Evolutionary conservation across 2,329 filamentous ascomycete species (phyloP).

Genomic region (Alternaria longipes): DNA sequence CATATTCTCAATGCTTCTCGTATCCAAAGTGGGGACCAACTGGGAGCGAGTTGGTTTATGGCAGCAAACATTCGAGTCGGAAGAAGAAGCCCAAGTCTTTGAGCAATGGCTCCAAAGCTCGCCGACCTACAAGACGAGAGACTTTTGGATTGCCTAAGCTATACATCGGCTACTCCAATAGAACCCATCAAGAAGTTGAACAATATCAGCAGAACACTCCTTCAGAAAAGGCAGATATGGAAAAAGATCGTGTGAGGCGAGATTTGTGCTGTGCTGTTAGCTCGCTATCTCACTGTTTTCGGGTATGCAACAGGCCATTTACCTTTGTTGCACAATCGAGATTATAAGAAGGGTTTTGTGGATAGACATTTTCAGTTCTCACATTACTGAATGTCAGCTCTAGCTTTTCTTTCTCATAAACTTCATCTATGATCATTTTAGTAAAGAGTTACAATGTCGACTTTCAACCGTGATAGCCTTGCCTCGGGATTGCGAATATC

Average conservation of each 20-base stretch:
- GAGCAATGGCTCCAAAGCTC: background rate
- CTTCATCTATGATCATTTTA: no score
- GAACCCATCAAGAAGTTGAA: no score
- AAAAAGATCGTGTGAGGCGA: background rate
- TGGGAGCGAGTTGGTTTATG: constrained; percentile 2
- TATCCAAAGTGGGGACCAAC: background rate
- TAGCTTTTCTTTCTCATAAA: no score
- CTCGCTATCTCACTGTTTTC: background rate
- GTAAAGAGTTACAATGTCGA: no score
- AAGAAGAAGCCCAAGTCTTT: background rate
- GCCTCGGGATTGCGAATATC: no score
- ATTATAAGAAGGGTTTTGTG: no score
- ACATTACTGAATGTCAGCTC: no score
- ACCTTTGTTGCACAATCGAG: background rate
- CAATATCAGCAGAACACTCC: no score
- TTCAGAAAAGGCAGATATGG: background rate
- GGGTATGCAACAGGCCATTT: background rate
- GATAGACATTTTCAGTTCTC: no score
- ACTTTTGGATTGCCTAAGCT: background rate
- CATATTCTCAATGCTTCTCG: background rate
- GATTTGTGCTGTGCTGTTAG: no score
- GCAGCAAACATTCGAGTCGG: background rate
- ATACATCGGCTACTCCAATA: fast-evolving
- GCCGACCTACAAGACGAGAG: background rate
- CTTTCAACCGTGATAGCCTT: no score